Base-by-base conservation (phyloP, 2,329 filamentous ascomycete genomes). In the Didymella arachidicola region DNA sequence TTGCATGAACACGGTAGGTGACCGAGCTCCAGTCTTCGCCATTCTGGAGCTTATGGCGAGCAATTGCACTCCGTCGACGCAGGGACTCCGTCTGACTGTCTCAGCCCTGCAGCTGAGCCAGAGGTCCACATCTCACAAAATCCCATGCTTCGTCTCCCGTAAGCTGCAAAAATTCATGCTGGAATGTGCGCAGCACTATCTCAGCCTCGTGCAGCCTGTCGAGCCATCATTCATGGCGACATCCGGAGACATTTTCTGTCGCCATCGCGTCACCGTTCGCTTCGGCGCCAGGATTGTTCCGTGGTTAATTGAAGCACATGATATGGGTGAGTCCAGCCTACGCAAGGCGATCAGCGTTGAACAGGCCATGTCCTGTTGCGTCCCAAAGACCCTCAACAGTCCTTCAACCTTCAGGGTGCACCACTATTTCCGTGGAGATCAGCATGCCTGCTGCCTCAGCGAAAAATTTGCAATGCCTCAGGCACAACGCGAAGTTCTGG, bases 61-160 rank as follows among this genome's bases (percentile, higher is more conserved):
- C 62, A 46, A 58, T 64, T 50, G 59, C 55, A 38, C 45, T 49
- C 30, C 53, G 27, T 16, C 6, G 53, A 67, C 62, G 60, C 66
- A 71, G 63, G 71, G 65, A 52, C 43, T 61, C 60, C 59, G 62
- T 64, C 64, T 69, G 61, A 70, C 64, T 55, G 61, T 68, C 61
- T 71, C 66, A 70, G 69, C 52, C 72, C 69, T 74, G 73, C 69
- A 70, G 62, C 62, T 62, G 61, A 50, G 51, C 62, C 57, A 62
- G 27, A 51, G 45, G 46, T 48, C 41, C 56, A 46, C 62, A 45
- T 60, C 53, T 60, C 53, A 59, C 39, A 4, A 43, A 43, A 25
- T 51, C 18, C 22, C 41, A 27, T 43, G 36, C 12, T 45, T 45
- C 19, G 38, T 53, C 66, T 67, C 60, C 59, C 62, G 63, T 70